phyloP scores from a whole-genome alignment of 306 rosid genomes.

The Glycyrrhiza uralensis region DNA sequence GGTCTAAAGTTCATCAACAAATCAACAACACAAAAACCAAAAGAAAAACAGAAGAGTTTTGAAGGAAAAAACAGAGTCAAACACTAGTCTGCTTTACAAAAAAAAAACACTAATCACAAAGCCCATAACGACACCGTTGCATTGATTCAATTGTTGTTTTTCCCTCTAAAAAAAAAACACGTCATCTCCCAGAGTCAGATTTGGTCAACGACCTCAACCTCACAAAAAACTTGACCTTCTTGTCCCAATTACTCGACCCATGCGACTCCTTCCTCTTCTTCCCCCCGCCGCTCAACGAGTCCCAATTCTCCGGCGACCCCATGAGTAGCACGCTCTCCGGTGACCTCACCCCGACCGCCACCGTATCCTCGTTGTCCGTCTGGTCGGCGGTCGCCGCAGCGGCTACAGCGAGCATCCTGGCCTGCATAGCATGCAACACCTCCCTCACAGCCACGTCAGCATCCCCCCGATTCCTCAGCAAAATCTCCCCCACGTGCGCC shows the following conservation, averaged over 20 bases:
- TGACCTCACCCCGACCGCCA: constrained; percentile 39
- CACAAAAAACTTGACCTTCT: constrained; percentile 67
- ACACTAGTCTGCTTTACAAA: not conserved
- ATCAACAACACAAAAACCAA: not conserved
- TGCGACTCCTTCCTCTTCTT: constrained; percentile 46
- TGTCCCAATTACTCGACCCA: constrained; percentile 34
- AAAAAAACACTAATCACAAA: not conserved
- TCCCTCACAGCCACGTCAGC: constrained; percentile 69
- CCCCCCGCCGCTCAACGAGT: constrained; percentile 41
- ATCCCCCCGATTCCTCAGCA: constrained; percentile 58
- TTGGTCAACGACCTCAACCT: constrained; percentile 83
- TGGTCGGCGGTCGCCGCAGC: constrained; percentile 24
- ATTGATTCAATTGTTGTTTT: too few species aligned
- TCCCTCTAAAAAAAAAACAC: not conserved
- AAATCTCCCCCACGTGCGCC: constrained; percentile 74
- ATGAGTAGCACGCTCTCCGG: constrained; percentile 75
- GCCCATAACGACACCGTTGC: not conserved
- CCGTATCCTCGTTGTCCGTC: constrained; percentile 38
- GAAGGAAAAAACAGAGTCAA: too few species aligned
- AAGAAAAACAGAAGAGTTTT: not conserved
- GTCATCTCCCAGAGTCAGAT: constrained; percentile 57
- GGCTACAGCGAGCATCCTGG: constrained; percentile 31
- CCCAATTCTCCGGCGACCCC: constrained; percentile 86
- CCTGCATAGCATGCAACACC: constrained; percentile 62
- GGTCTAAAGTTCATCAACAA: not conserved